Evolutionary conservation across 352 stramenopile genomes (phyloP).

Genomic region (Phytophthora podocarpi): DNA sequence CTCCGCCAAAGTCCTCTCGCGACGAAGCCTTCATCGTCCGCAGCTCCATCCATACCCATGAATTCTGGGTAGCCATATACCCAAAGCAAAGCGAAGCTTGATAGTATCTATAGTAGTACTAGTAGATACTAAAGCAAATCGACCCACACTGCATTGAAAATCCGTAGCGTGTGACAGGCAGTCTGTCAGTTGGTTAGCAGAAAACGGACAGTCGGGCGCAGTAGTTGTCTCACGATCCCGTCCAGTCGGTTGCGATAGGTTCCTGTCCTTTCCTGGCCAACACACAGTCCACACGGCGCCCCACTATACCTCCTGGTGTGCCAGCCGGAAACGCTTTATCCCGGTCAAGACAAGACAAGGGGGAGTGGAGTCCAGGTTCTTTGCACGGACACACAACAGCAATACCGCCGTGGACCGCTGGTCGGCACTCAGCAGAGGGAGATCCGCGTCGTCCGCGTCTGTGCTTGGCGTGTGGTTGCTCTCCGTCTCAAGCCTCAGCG

Average conservation of each 20-base stretch:
- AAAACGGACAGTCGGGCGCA: too few species aligned
- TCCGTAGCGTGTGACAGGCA: too few species aligned
- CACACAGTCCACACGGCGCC: slow-evolving; percentile 4
- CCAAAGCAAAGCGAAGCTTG: neutral
- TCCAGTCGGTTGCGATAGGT: slow-evolving; percentile 2
- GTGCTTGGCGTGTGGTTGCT: too few species aligned
- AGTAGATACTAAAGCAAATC: too few species aligned
- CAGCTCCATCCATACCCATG: neutral
- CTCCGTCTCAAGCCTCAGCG: too few species aligned
- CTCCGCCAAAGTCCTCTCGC: too few species aligned
- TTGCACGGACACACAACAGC: slow-evolving; percentile 29
- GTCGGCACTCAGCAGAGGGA: slow-evolving; percentile 13
- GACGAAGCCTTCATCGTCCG: neutral
- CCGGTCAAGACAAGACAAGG: too few species aligned
- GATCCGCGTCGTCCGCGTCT: too few species aligned
- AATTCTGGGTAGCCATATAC: slow-evolving; percentile 1
- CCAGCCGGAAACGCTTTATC: slow-evolving; percentile 9
- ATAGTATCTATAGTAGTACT: too few species aligned
- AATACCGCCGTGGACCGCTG: slow-evolving; percentile 26
- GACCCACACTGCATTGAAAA: neutral
- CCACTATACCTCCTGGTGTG: slow-evolving; percentile 12
- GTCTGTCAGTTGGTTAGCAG: neutral
- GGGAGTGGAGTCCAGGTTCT: slow-evolving; percentile 23
- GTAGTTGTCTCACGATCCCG: neutral
- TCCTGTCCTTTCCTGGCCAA: neutral